Base-by-base conservation (phyloP, 2,329 filamentous ascomycete species). In the Epichloe aotearoae region DNA sequence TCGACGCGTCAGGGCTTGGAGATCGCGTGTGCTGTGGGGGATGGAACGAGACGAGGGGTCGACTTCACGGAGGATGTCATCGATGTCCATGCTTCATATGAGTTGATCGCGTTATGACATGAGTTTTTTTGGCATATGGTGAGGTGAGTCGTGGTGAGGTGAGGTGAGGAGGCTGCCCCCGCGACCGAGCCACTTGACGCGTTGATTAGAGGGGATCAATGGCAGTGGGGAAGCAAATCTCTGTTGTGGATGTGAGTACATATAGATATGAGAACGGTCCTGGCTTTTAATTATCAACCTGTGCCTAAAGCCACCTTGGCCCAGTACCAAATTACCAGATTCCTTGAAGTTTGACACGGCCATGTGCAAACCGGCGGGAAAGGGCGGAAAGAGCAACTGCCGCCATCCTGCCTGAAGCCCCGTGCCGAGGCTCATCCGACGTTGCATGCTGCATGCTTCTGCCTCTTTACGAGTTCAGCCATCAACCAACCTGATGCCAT, bases 1-100 rank as follows among this genome's bases (percentile, higher is more conserved):
- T 60, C 84, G 85, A 61, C 91, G 84, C 58, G 91, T 96, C 58
- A 98, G 73, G 49, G 86, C 81, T 66, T 96, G 89, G 58, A 97
- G 76, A 68, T 97, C 91, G 61, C 82, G 76, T 41, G 76, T 82
- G 59, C 80, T 77, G 48, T 70, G 69, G 3, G 80, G 78, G 17
- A 79, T 66, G 37, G 72, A 65, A 57, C 79, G 71, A 50, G 71
- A 68, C 53, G 72, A 66, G 47, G 77, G 80, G 66, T 88, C 83
- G 58, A 89, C 82, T 61, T 84, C 82, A 60, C 80, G 80, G 54
- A 89, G 76, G 57, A 90, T 88, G 64, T 89, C 86, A 66, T 87
- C 83, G 59, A 90, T 89, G 56, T 88, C 84, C 83, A 88, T 88
- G 51, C 39, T 49, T 36, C 47, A 33, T 33, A 17, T 30, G 36